These are phyloP conservation scores for Diaporthe sp. DNA, from an alignment of 2,329 filamentous ascomycete species.

Conservation along the genomic window DNA sequence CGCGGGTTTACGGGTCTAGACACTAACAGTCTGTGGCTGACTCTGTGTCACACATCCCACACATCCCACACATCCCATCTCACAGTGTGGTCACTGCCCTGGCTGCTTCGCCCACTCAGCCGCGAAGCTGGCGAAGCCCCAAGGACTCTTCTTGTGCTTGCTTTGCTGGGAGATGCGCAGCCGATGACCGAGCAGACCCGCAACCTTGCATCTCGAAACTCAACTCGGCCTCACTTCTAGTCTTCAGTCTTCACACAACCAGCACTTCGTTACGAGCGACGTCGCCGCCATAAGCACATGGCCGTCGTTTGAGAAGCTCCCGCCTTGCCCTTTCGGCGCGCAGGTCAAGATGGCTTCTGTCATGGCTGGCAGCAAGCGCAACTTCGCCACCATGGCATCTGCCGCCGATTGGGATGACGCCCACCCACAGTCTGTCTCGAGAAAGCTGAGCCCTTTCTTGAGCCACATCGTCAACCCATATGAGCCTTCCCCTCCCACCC, in stretches of 20 bases:
- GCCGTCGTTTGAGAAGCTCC: background rate
- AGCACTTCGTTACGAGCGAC: background rate
- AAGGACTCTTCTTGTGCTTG: background rate
- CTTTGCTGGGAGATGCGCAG: background rate
- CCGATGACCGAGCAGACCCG: constrained; percentile 1
- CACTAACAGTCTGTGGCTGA: background rate
- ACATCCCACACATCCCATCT: background rate
- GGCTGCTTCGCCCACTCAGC: background rate
- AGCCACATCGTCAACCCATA: background rate
- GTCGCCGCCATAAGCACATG: background rate
- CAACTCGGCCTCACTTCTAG: background rate
- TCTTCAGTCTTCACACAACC: no score
- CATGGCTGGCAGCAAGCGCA: constrained; percentile 40
- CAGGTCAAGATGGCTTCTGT: constrained; percentile 36
- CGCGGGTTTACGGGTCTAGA: no score
- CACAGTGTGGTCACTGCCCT: background rate
- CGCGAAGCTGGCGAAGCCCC: background rate
- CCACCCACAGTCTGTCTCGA: constrained; percentile 3
- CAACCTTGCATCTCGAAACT: constrained; percentile 3
- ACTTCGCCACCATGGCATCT: constrained; percentile 38
- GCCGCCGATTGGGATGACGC: constrained; percentile 33
- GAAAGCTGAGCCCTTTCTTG: constrained; percentile 19
- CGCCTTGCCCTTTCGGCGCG: background rate
- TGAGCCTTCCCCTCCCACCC: constrained; percentile 14
- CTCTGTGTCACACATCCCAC: background rate